Base-by-base conservation (phyloP, 2,329 filamentous ascomycete species). In the Hymenoscyphus fructigenus region DNA sequence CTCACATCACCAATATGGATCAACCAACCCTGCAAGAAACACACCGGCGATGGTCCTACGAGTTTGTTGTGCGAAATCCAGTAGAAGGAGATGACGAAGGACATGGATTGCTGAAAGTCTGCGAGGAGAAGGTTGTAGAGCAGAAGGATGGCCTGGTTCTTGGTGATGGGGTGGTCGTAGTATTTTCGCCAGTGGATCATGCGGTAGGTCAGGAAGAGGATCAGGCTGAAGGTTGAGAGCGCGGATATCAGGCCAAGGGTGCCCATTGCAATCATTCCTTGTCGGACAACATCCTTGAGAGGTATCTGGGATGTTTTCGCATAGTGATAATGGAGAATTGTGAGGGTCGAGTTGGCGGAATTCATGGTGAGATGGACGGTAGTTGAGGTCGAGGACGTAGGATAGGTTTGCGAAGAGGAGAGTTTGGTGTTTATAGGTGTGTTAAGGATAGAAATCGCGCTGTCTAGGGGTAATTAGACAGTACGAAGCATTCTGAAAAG, bases 41-140 rank as follows among this genome's bases (percentile, higher is more conserved):
- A 58, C 63, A 29, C 53, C 57, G 58, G 63, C 53, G 50, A 59
- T 57, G 61, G 61, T 15, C 57, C 64, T n/a, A 66, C 28, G 50
- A 66, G 47, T 9, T 36, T 32, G 50, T 63, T 57, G 14, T 61
- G 15, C 36, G 56, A 34, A 10, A 67, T 28, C 65, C 65, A 67
- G 28, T 65, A 57, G 41, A 62, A 61, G 65, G 59, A 56, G 38
- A 68, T 59, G 20, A 65, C 41, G 38, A 67, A 67, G 36, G 41
- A 53, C 9, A 67, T 36, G 9, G 59, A 57, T 36, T 62, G 63
- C 57, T 67, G 65, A 17, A 53, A 65, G 41, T 67, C 65, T 60
- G 65, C 65, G 53, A 67, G 57, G n/a, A 67, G n/a, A 29, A 67
- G 63, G 60, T 65, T 67, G 55, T 60, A 67, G 47, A 67, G 60